Conservation (phyloP, 306 rosid species). For the Bauhinia variegata region DNA sequence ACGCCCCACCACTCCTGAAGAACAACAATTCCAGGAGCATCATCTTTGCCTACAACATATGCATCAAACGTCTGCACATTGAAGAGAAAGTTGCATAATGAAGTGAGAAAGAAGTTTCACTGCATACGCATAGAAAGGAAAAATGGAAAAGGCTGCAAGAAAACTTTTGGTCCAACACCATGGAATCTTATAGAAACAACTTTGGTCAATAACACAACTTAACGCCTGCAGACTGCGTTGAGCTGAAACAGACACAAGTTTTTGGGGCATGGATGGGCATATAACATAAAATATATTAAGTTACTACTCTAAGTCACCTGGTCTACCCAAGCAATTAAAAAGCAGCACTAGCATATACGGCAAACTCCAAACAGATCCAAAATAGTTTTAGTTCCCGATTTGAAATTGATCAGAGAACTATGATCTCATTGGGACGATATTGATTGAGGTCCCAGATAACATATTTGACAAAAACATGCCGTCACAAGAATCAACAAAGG, state of each 20-base stretch:
- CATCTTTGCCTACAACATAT: constrained; percentile 76
- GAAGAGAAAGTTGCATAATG: constrained; percentile 10
- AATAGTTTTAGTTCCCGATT: background rate
- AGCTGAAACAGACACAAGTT: constrained; percentile 18
- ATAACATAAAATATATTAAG: constrained; percentile 5
- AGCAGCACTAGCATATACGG: background rate
- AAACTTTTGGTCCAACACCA: constrained; percentile 19
- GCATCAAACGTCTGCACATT: constrained; percentile 73
- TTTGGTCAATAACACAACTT: constrained; percentile 14
- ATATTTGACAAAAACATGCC: background rate
- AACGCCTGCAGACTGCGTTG: background rate
- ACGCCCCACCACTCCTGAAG: constrained; percentile 99
- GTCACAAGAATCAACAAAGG: background rate
- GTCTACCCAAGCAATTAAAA: constrained; percentile 4
- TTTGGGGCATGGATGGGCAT: constrained; percentile 1
- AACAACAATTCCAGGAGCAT: constrained; percentile 89
- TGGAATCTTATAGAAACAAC: constrained; percentile 11
- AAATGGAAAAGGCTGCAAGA: background rate
- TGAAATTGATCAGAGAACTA: background rate
- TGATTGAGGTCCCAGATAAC: constrained; percentile 1
- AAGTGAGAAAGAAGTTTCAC: constrained; percentile 27
- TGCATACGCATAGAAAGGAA: constrained; percentile 22
- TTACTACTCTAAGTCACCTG: constrained; percentile 17
- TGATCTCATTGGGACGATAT: background rate
- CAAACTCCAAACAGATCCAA: background rate